A percentile compares a stretch with the other conserved stretches of the same genome.
phyloP scores from a whole-genome alignment of 495 filamentous ascomycete genomes.

The Emericellopsis terricola region DNA sequence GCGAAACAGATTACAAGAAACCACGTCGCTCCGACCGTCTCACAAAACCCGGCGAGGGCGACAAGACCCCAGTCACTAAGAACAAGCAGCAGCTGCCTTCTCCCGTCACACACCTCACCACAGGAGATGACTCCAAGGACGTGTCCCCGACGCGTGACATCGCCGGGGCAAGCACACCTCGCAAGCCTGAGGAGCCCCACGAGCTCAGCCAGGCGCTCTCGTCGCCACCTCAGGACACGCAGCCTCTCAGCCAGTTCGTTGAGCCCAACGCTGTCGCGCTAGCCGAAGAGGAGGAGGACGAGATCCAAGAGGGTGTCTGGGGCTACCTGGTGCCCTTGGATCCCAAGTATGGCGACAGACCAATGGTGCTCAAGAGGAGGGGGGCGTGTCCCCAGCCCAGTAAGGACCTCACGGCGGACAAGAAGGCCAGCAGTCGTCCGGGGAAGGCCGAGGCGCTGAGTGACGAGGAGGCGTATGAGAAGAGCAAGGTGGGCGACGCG shows the following conservation, averaged over 20 bases:
- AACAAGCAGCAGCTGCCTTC: constrained; percentile 61
- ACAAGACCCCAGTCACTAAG: constrained; percentile 36
- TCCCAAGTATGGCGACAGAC: constrained; percentile 40
- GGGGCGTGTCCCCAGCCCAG: constrained; percentile 39
- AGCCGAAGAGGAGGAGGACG: constrained; percentile 68
- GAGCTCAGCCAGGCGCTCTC: constrained; percentile 30
- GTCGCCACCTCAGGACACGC: constrained; percentile 38
- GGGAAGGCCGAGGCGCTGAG: constrained; percentile 9
- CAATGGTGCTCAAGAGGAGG: constrained; percentile 55
- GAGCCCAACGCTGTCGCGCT: constrained; percentile 48
- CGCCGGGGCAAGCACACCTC: constrained; percentile 46
- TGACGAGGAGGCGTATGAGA: constrained; percentile 38
- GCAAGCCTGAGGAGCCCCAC: constrained; percentile 20
- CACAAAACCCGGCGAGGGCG: constrained; percentile 22
- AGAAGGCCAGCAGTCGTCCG: constrained; percentile 5
- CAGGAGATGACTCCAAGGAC: constrained; percentile 38
- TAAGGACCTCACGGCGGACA: not conserved
- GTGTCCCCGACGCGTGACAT: constrained; percentile 43
- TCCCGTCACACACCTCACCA: constrained; percentile 52
- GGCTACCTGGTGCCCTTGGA: constrained; percentile 80
- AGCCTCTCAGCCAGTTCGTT: constrained; percentile 64
- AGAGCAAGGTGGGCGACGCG: constrained; percentile 32
- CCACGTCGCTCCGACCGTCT: constrained; percentile 45
- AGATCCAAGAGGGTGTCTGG: constrained; percentile 84
- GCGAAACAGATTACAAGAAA: constrained; percentile 40